Base-by-base conservation (phyloP, 306 rosid species). In the Sicyos baderoa region DNA sequence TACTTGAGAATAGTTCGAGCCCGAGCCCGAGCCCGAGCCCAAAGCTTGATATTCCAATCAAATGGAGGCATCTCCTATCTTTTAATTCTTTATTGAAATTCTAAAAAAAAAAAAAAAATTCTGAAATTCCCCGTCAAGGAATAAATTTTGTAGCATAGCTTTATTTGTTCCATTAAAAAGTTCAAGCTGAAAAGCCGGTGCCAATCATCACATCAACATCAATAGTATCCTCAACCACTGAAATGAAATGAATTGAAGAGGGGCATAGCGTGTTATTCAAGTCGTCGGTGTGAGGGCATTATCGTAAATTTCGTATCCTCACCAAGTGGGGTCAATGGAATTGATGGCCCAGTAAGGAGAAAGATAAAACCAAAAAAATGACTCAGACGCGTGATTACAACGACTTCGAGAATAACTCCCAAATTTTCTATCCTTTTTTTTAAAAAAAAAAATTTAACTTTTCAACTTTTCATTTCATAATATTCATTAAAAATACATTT, bases 231-330 rank as follows among this genome's bases (percentile, higher is more conserved):
- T 25, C 29, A 45, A 65, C 71, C 6, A 65, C 71, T 48, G 71
- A 64, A 64, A 19, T 65, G 25, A 65, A 25, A 25, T 25, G 29
- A 65, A 13, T 25, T 25, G 29, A 25, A 25, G 71, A 65, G 54
- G 32, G 50, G 4, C 9, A 21, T 13, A 29, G 54, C 37, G 54
- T 65, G 71, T 13, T 0, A 21, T 45, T 44, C 54, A 65, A 65
- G 71, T 65, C 27, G 71, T 65, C 71, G 71, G 71, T 45, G 44
- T 45, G 54, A 45, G 71, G 71, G 54, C 40, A 65, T 19, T 65
- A 45, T 37, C 53, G 54, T 65, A 45, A 65, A 44, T 65, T 21
- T 13, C 9, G 54, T 19, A 65, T 21, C 35, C 7, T 27, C 54
- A 65, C 13, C 35, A 65, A 65, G 54, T 65, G 71, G 71, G 71